These are phyloP conservation scores for Aspergillus vadensis DNA, from an alignment of 2,329 filamentous ascomycete species.

Conservation along the genomic window DNA sequence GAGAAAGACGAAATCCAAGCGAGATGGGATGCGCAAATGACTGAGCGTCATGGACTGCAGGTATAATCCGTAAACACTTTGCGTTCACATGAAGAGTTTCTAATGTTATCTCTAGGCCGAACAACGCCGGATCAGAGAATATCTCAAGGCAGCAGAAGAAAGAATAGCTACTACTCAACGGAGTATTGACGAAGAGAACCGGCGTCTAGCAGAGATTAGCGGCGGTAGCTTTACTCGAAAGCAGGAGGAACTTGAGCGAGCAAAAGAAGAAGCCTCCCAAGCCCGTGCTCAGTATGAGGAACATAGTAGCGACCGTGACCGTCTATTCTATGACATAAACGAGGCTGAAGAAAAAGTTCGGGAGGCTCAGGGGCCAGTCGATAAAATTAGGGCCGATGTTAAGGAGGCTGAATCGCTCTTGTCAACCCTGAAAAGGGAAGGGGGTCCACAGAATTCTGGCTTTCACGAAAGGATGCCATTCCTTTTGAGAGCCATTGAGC, in stretches of 20 bases:
- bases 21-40: slow-evolving; percentile 57
- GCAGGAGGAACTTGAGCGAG: slow-evolving; percentile 60
- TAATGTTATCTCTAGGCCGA: slow-evolving; percentile 53
- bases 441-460: slow-evolving; percentile 62
- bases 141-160: slow-evolving; percentile 56
- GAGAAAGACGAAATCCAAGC: slow-evolving; percentile 54
- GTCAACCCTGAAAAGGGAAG: slow-evolving; percentile 56
- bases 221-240: slow-evolving; percentile 69
- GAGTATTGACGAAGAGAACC: slow-evolving; percentile 52
- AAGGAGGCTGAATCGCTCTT: slow-evolving; percentile 55
- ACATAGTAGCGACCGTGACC: slow-evolving; percentile 40
- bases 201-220: slow-evolving; percentile 66
- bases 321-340: slow-evolving; percentile 40
- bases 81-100: slow-evolving; percentile 7
- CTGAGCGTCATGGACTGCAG: slow-evolving; percentile 57
- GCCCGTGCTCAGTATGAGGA: slow-evolving; percentile 47
- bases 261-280: slow-evolving; percentile 53
- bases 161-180: slow-evolving; percentile 45
- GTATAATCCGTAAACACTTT: slow-evolving; percentile 24
- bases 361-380: slow-evolving; percentile 26
- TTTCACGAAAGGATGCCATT: slow-evolving; percentile 65
- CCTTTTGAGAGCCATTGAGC: slow-evolving; percentile 68
- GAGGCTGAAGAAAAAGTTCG: slow-evolving; percentile 37
- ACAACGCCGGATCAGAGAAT: slow-evolving; percentile 65
- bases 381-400: slow-evolving; percentile 58